Percentiles rank a stretch among this genome's conserved stretches.
Evolutionary conservation across 768 basidiomycete species (phyloP).

Genomic region (Rhodotorula sphaerocarpa): DNA sequence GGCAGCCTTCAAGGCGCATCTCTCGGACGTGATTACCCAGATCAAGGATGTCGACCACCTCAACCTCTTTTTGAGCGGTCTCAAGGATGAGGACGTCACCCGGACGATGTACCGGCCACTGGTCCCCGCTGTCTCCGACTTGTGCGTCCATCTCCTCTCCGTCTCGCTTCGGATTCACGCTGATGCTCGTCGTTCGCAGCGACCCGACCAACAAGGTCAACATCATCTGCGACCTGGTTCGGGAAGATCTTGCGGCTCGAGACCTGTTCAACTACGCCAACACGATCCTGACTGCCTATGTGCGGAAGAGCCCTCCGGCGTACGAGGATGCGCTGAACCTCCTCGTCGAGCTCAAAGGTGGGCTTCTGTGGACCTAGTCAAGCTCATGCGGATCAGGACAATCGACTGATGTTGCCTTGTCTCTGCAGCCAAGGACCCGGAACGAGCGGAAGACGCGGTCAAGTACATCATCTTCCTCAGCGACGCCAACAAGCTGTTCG

Average conservation of each 20-base stretch:
- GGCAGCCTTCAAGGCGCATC: constrained; percentile 55
- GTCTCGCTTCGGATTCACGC: not conserved
- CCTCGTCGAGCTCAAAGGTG: constrained; percentile 70
- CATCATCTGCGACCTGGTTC: constrained; percentile 67
- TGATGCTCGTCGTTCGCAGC: not conserved
- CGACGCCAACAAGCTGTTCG: constrained; percentile 80
- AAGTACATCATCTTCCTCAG: constrained; percentile 98
- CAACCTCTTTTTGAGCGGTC: constrained; percentile 76
- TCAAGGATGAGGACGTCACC: constrained; percentile 53
- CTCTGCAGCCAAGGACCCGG: constrained; percentile 53
- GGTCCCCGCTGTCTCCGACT: not conserved
- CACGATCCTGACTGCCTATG: constrained; percentile 82
- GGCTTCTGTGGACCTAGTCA: constrained; percentile 15
- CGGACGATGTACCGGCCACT: constrained; percentile 39
- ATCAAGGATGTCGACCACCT: constrained; percentile 82
- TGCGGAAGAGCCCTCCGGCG: constrained; percentile 83
- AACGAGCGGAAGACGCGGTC: constrained; percentile 86
- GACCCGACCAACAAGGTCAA: constrained; percentile 49
- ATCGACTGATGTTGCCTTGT: not conserved
- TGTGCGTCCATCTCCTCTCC: not conserved
- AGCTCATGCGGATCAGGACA: not conserved
- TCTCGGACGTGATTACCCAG: constrained; percentile 69
- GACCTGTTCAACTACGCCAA: constrained; percentile 77
- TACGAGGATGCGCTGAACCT: constrained; percentile 73
- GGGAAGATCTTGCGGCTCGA: constrained; percentile 59